Conservation (phyloP, 1,139 yeast genomes). For the Suhomyces atakaporum region DNA sequence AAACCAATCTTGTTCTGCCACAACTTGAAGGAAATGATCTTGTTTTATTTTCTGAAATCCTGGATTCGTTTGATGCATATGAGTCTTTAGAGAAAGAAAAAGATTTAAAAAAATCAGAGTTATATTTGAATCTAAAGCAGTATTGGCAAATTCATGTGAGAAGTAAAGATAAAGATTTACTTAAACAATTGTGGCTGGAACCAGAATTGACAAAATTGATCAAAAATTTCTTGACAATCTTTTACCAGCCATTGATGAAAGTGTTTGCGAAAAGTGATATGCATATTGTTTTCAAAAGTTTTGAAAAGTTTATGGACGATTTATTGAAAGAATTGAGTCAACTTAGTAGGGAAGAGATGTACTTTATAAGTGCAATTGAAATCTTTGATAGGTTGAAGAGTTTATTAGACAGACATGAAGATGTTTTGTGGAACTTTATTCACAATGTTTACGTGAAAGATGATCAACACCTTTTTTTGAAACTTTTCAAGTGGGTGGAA, state of each 20-base stretch:
- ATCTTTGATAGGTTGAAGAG: constrained; percentile 68
- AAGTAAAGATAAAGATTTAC: constrained; percentile 69
- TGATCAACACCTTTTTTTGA: constrained; percentile 67
- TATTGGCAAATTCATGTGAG: constrained; percentile 66
- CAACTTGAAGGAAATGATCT: constrained; percentile 8
- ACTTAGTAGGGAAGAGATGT: constrained; percentile 51
- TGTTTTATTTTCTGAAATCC: constrained; percentile 13
- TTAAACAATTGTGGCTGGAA: constrained; percentile 82
- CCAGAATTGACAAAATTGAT: constrained; percentile 72
- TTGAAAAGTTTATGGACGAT: constrained; percentile 74
- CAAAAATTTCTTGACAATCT: constrained; percentile 70
- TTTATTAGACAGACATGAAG: constrained; percentile 69
- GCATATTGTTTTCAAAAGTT: constrained; percentile 71
- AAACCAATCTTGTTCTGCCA: constrained; percentile 25
- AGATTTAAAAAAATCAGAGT: constrained; percentile 20
- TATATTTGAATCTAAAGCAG: constrained; percentile 56
- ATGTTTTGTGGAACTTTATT: constrained; percentile 68
- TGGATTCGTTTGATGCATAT: constrained; percentile 24
- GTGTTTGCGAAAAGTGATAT: constrained; percentile 77
- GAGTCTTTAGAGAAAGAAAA: constrained; percentile 19
- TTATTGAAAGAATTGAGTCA: constrained; percentile 53
- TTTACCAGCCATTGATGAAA: constrained; percentile 81
- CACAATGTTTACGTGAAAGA: constrained; percentile 78
- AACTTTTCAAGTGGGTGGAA: constrained; percentile 68
- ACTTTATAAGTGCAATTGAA: constrained; percentile 43